Conservation (phyloP, 164 flowering plant genomes). For the Magnolia changhungtana region DNA sequence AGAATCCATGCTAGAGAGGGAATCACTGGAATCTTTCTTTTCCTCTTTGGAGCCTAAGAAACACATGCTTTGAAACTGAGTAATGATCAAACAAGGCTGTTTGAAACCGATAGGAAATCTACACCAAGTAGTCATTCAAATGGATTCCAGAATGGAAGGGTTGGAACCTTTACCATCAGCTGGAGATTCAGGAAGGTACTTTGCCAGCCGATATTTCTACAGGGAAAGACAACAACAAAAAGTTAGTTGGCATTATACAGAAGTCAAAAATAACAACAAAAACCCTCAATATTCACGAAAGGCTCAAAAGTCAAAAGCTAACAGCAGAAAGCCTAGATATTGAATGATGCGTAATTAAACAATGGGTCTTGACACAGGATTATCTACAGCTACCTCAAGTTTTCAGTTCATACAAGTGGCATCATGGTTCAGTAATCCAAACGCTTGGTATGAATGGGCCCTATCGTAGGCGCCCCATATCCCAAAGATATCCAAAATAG, state of each 20-base stretch:
- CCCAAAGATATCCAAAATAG: too few species aligned
- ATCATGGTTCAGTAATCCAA: too few species aligned
- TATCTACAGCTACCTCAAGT: too few species aligned
- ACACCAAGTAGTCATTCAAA: neutral
- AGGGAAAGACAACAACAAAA: neutral
- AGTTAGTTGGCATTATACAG: neutral
- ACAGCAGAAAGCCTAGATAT: neutral
- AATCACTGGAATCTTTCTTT: constrained; percentile 53
- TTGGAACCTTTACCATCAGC: constrained; percentile 40
- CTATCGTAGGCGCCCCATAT: too few species aligned
- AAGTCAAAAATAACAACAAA: neutral
- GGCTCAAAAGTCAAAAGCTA: neutral
- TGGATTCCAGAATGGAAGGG: neutral
- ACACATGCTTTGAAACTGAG: neutral
- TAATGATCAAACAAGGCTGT: neutral
- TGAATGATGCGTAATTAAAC: neutral
- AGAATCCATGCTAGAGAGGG: constrained; percentile 49
- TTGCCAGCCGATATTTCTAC: constrained; percentile 70
- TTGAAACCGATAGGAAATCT: neutral
- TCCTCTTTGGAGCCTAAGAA: constrained; percentile 55
- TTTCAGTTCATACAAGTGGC: too few species aligned
- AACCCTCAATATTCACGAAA: too few species aligned
- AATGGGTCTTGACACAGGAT: too few species aligned
- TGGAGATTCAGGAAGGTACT: constrained; percentile 63
- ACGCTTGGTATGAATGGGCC: too few species aligned